Base-by-base conservation (phyloP, 1,284 basidiomycete species). In the Cutaneotrichosporon dermatis region DNA sequence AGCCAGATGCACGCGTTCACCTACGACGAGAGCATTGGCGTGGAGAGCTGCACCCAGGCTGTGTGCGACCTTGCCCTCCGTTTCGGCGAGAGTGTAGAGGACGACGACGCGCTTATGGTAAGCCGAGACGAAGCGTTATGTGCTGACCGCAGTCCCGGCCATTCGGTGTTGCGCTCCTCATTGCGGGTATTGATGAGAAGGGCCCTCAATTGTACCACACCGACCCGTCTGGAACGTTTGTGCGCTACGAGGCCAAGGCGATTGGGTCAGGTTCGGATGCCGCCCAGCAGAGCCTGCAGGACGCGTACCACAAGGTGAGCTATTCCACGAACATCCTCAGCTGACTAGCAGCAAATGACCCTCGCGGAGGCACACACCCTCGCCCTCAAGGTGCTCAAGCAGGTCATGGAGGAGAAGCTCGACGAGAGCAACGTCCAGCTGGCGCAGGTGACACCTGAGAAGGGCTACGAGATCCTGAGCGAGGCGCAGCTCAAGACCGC, bases 381-480 rank as follows among this genome's bases (percentile, higher is more conserved):
- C 60, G 89, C 91, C 10, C 81, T 99, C 62, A 88, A 88, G 64
- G 91, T 97, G 46, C 81, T 99, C 65, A 98, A 98, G 81, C 94
- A 99, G 81, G 96, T 99, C 51, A 99, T 99, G 96, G 96, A 99
- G 79, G 96, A 99, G 82, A 95, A 95, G 79, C 84, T 99, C 44
- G 92, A 97, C 79, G 90, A 96, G 73, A 90, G 96, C 81, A 99
- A 99, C 71, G 93, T 99, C 25, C 95, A 99, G 79, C 83, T 99
- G 25, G 94, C 95, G 55, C 90, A 94, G 83, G 89, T 94, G 15
- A 92, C 90, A 58, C 76, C 79, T 50, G 82, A 80, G 50, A 83
- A 83, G 57, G 91, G 92, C 37, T 95, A 93, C 77, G 83, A 89
- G 78, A 94, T 95, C 66, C 76, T 96, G 64, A 82, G 86, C 66